These are phyloP conservation scores for Adansonia grandidieri DNA, from an alignment of 441 rosid genomes.

Conservation along the genomic window DNA sequence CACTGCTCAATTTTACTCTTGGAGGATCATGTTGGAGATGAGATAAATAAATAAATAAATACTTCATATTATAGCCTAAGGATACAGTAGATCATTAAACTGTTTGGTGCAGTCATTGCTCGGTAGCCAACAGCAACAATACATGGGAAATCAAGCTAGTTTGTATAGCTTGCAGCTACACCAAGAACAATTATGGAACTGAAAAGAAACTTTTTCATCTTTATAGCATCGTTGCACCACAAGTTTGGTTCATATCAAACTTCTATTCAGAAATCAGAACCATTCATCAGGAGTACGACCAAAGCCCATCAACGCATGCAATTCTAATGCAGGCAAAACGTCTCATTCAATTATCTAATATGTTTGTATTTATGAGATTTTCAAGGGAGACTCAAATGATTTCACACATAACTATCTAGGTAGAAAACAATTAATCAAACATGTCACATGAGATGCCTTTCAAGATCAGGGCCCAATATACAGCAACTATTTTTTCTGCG, in stretches of 20 bases:
- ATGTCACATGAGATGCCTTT: background rate
- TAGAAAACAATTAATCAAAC: background rate
- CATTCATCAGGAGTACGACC: background rate
- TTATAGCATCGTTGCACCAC: background rate
- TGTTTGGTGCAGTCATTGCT: background rate
- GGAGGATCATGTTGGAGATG: background rate
- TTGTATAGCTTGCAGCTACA: background rate
- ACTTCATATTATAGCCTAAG: too few relatives aligned
- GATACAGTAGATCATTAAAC: background rate
- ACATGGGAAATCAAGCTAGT: background rate
- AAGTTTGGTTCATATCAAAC: background rate
- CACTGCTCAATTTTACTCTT: background rate
- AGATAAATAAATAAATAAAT: background rate
- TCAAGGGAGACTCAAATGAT: background rate
- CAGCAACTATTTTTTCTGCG: background rate
- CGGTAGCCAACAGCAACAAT: background rate
- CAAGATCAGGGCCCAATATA: background rate
- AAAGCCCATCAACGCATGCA: background rate
- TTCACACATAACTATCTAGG: background rate
- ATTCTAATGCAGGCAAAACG: background rate
- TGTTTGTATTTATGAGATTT: background rate
- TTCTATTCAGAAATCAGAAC: background rate
- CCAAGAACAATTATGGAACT: background rate
- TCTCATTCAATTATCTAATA: background rate
- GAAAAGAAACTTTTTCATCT: background rate